A percentile compares a stretch with the other conserved stretches of the same genome.
Conservation (phyloP, 768 basidiomycete genomes). For the Hygrophoropsis aurantiaca region DNA sequence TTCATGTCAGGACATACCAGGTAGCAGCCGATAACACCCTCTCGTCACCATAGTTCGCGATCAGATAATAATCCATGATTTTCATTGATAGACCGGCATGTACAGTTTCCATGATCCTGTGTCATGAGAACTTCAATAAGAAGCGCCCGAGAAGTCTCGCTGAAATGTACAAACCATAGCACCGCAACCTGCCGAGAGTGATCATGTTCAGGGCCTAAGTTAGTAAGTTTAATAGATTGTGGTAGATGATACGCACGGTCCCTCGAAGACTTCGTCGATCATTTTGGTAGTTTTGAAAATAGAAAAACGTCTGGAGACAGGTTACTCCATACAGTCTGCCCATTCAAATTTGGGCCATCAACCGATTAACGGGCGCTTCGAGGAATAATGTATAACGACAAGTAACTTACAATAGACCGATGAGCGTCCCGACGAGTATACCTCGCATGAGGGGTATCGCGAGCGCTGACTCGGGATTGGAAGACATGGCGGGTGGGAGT, state of each 20-base stretch:
- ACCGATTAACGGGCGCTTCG: constrained; percentile 1
- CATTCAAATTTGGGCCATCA: too few species aligned
- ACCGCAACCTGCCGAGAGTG: constrained; percentile 14
- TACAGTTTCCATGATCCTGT: constrained; percentile 18
- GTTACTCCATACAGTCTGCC: constrained; percentile 27
- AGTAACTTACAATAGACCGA: constrained; percentile 19
- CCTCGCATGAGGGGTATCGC: constrained; percentile 20
- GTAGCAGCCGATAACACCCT: constrained; percentile 8
- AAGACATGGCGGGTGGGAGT: background rate
- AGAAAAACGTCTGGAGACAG: constrained; percentile 26
- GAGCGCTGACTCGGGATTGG: background rate
- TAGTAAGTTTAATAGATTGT: background rate
- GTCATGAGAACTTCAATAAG: background rate
- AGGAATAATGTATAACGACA: background rate
- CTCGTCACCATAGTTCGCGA: constrained; percentile 16
- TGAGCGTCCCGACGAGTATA: constrained; percentile 25
- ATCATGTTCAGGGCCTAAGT: background rate
- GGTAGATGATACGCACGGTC: constrained; percentile 12
- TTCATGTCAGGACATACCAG: constrained; percentile 16
- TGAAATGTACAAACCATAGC: constrained; percentile 12
- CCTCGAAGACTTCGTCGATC: constrained; percentile 18
- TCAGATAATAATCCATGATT: constrained; percentile 23
- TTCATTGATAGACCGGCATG: constrained; percentile 22
- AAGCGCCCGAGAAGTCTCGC: background rate
- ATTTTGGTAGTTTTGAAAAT: constrained; percentile 21